phyloP scores from a whole-genome alignment of 495 filamentous ascomycete species.

The Mycothermus thermophilus region DNA sequence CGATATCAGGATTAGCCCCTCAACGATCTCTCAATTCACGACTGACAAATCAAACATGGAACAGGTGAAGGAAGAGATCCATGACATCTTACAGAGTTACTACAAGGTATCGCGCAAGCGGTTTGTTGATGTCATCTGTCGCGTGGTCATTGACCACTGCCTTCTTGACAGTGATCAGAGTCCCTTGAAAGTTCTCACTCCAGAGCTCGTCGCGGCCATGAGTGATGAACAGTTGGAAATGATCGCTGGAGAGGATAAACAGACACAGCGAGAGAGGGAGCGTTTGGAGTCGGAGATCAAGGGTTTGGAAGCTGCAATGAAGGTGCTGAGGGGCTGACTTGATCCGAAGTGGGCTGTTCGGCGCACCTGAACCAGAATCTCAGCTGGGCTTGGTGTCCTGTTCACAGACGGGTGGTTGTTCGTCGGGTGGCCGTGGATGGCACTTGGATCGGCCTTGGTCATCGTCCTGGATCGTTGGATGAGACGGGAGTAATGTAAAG shows the following conservation, averaged over 20 bases:
- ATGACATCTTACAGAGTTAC: conserved; percentile 45
- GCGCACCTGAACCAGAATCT: no score
- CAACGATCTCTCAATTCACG: no score
- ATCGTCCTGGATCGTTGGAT: no score
- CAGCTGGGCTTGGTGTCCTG: no score
- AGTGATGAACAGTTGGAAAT: conserved; percentile 18
- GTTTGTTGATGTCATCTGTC: conserved; percentile 43
- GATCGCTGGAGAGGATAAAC: conserved; percentile 25
- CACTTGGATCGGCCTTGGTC: background rate
- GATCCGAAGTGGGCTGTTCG: no score
- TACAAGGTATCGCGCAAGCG: conserved; percentile 44
- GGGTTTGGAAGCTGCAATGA: conserved; percentile 13
- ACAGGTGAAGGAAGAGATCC: conserved; percentile 37
- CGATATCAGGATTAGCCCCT: no score
- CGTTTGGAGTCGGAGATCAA: conserved; percentile 14
- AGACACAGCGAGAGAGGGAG: conserved; percentile 11
- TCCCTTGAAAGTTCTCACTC: conserved; percentile 18
- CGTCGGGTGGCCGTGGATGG: background rate
- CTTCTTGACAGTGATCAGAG: conserved; percentile 18
- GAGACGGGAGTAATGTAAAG: no score
- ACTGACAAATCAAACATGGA: conserved; percentile 32
- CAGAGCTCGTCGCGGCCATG: conserved; percentile 17
- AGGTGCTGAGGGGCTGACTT: conserved; percentile 11
- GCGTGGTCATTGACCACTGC: conserved; percentile 20
- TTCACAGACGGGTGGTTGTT: no score